Evolutionary conservation across 257 asterid genomes (phyloP), one percentile per base, ranked within the genome.

Genomic region (Solanum neorickii): DNA sequence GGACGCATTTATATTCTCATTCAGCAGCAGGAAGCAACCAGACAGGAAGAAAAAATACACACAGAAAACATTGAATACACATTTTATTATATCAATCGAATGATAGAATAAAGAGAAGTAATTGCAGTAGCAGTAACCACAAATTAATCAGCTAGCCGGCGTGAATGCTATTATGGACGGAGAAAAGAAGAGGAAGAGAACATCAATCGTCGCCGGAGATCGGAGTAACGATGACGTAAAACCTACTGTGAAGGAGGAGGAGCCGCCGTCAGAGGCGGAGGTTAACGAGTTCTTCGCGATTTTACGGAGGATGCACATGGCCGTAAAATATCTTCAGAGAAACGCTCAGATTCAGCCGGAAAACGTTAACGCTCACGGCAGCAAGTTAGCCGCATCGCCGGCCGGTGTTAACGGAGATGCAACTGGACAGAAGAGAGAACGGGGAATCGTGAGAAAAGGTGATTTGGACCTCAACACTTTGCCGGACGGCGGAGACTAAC

Each of bases 251-350:
- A 83, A 82, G 39, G 87, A 18, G 20, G 90, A 66, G 86, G 90
- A 7, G 76, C 77, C 90, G 39, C 94, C 94, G 0, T 82, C 93
- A 65, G 93, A 92, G 87, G 93, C 75, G 33, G 94, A 91, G 80
- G 94, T 92, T 39, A 91, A 92, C 14, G 92, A 92, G 87, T 92
- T 92, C 75, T 91, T 91, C 76, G 86, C 90, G 0, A 92, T 91
- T 68, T 80, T 92, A 18, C 83, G 93, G 89, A 88, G 92, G 89
- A 89, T 91, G 91, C 90, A 84, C n/a, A 87, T 87, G 84, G 93
- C 92, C 12, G 59, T 91, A 5, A 88, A 85, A 69, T 91, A 91
- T 86, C 89, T 91, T 3, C 86, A 88, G 89, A 88, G 86, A 42
- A 70, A 37, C 13, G 86, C 88, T 47, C 49, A 83, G 15, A 70